Evolutionary conservation across 2,329 filamentous ascomycete species (phyloP).

Genomic region (Fusarium bactridioides): DNA sequence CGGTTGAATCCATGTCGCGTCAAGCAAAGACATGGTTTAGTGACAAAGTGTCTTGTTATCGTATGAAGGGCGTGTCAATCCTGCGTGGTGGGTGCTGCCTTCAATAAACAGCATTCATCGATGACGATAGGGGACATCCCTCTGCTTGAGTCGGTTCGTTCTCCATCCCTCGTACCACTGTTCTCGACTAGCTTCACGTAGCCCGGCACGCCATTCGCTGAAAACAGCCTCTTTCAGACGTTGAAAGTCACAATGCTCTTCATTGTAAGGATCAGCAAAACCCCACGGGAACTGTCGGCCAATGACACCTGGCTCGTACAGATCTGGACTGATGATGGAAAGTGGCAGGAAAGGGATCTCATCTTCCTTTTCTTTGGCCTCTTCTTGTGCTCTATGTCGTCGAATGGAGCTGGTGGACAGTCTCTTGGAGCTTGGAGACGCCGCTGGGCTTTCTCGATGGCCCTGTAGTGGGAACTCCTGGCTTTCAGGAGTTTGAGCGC

Average conservation of each 20-base stretch:
- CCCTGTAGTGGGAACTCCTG: conserved; percentile 53
- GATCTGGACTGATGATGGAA: conserved; percentile 92
- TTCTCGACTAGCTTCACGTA: conserved; percentile 89
- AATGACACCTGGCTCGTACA: conserved; percentile 80
- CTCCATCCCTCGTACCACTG: conserved; percentile 97
- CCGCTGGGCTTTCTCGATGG: conserved; percentile 41
- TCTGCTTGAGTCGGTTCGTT: conserved; percentile 71
- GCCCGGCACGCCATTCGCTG: conserved; percentile 88
- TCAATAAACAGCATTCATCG: conserved; percentile 39
- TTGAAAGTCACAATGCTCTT: conserved; percentile 91
- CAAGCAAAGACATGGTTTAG: conserved; percentile 21
- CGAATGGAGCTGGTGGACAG: conserved; percentile 57
- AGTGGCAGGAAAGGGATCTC: conserved; percentile 80
- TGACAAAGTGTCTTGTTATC: background rate
- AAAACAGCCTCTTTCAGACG: conserved; percentile 93
- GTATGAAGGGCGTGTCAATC: background rate
- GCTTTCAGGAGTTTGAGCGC: conserved; percentile 37
- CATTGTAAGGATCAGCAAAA: conserved; percentile 91
- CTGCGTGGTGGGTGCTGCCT: conserved; percentile 3
- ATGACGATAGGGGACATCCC: conserved; percentile 51
- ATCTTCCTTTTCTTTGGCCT: conserved; percentile 59
- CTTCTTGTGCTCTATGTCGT: conserved; percentile 56
- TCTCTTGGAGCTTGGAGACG: conserved; percentile 54
- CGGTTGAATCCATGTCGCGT: conserved; percentile 25
- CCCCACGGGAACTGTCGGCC: conserved; percentile 96